Percentiles rank a stretch among this genome's conserved stretches.
phyloP scores from a whole-genome alignment of 1,284 basidiomycete species.

The Caloboletus firmus region DNA sequence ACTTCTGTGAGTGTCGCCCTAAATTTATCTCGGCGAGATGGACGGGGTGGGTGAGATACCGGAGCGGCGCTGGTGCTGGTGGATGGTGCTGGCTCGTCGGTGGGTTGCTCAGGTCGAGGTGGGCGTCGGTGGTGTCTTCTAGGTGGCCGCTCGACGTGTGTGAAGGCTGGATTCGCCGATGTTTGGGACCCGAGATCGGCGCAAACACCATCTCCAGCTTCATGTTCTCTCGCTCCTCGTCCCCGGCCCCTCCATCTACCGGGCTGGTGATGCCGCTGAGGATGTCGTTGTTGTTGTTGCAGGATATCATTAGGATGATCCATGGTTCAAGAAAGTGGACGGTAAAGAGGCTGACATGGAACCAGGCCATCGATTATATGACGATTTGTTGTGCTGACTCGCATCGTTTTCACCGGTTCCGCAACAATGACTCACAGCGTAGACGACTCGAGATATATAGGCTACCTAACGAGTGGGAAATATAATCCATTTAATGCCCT shows the following conservation, averaged over 20 bases:
- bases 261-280: not conserved
- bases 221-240: not conserved
- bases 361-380: slow-evolving; percentile 1
- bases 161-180: not conserved
- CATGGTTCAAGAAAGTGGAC: slow-evolving; percentile 4
- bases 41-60: slow-evolving; percentile 5
- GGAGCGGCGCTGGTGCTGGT: not conserved
- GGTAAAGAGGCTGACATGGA: not conserved
- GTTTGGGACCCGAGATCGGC: not conserved
- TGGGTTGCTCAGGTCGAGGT: not conserved
- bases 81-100: not conserved
- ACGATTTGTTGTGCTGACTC: slow-evolving; percentile 1
- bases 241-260: slow-evolving; percentile 9
- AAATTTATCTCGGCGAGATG: slow-evolving; percentile 27
- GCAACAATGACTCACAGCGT: too few species aligned
- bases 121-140: slow-evolving; percentile 1
- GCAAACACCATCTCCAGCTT: not conserved
- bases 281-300: slow-evolving; percentile 1
- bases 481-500: slow-evolving; percentile 26
- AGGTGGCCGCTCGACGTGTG: not conserved
- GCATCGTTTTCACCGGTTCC: too few species aligned
- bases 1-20: slow-evolving; percentile 28
- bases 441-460: too few species aligned
- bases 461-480: too few species aligned
- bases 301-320: slow-evolving; percentile 4